Conservation (phyloP, 2,329 filamentous ascomycete genomes). For the Botrytis aclada region DNA sequence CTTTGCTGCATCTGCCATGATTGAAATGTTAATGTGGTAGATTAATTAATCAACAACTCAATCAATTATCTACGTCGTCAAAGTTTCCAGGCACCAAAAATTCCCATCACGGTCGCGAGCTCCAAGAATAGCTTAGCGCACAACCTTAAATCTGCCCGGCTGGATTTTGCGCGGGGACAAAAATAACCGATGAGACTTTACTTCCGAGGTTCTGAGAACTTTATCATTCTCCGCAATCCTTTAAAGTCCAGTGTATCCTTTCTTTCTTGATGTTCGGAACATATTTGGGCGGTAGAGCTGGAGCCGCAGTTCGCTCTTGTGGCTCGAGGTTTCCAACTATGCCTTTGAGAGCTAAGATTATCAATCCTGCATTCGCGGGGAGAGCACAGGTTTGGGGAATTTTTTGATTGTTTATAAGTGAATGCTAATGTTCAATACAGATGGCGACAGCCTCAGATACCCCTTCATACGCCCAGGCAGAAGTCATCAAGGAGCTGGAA, state of each 20-base stretch:
- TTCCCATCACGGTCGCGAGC: slow-evolving; percentile 24
- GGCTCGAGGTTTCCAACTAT: slow-evolving; percentile 52
- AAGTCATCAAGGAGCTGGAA: slow-evolving; percentile 34
- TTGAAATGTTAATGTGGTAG: slow-evolving; percentile 33
- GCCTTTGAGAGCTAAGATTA: slow-evolving; percentile 77
- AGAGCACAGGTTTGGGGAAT: slow-evolving; percentile 49
- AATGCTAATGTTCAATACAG: slow-evolving; percentile 35
- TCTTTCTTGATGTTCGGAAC: slow-evolving; percentile 55
- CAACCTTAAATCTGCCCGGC: slow-evolving; percentile 22
- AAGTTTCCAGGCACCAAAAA: slow-evolving; percentile 24
- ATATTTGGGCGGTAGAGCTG: slow-evolving; percentile 52
- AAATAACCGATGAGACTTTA: slow-evolving; percentile 22
- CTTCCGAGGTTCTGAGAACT: slow-evolving; percentile 18
- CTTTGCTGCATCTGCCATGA: slow-evolving; percentile 65
- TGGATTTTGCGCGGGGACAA: slow-evolving; percentile 15
- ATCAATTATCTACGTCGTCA: slow-evolving; percentile 22
- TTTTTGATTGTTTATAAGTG: slow-evolving; percentile 17
- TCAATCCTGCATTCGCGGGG: slow-evolving; percentile 54
- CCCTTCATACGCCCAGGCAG: slow-evolving; percentile 21
- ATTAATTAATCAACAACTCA: slow-evolving; percentile 18
- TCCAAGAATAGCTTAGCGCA: slow-evolving; percentile 28
- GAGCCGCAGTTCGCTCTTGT: slow-evolving; percentile 47
- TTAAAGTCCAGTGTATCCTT: slow-evolving; percentile 21
- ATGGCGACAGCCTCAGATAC: slow-evolving; percentile 39
- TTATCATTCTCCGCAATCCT: slow-evolving; percentile 22